phyloP scores from a whole-genome alignment of 768 basidiomycete species.

The Panaeolus papilionaceus region DNA sequence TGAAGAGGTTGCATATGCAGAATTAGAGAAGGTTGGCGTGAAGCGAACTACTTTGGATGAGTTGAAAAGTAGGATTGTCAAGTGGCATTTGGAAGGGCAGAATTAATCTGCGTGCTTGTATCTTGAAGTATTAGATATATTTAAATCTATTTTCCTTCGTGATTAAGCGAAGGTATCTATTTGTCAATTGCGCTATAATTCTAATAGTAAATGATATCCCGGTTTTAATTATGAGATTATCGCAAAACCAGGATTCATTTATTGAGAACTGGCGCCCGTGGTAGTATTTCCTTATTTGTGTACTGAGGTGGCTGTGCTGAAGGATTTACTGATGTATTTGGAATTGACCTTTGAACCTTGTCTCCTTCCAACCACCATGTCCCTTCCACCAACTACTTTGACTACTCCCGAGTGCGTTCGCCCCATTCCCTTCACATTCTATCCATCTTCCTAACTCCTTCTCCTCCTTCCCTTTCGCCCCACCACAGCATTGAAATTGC shows the following conservation, averaged over 20 bases:
- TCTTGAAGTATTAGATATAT: too few species aligned
- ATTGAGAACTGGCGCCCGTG: not conserved
- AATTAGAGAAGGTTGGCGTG: constrained; percentile 40
- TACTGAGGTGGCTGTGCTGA: constrained; percentile 3
- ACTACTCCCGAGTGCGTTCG: constrained; percentile 9
- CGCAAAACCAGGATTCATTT: not conserved
- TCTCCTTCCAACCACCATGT: constrained; percentile 9
- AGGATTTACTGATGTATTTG: constrained; percentile 6
- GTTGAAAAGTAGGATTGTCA: constrained; percentile 23
- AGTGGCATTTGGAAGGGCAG: not conserved
- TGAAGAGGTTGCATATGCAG: constrained; percentile 41
- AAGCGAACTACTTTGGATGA: constrained; percentile 31
- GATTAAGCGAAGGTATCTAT: too few species aligned
- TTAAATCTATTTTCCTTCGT: too few species aligned
- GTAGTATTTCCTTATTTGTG: constrained; percentile 4
- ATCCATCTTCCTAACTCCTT: constrained; percentile 20
- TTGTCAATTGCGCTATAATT: too few species aligned
- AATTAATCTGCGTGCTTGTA: not conserved
- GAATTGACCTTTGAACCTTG: not conserved
- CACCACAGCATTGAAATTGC: constrained; percentile 79
- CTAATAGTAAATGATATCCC: too few species aligned
- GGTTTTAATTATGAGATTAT: too few species aligned
- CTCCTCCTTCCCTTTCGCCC: constrained; percentile 28
- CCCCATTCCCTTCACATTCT: constrained; percentile 14
- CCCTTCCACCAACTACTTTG: constrained; percentile 10